Evolutionary conservation across 78 protist species (phyloP).

Genomic region (Goniomonas avonlea): DNA sequence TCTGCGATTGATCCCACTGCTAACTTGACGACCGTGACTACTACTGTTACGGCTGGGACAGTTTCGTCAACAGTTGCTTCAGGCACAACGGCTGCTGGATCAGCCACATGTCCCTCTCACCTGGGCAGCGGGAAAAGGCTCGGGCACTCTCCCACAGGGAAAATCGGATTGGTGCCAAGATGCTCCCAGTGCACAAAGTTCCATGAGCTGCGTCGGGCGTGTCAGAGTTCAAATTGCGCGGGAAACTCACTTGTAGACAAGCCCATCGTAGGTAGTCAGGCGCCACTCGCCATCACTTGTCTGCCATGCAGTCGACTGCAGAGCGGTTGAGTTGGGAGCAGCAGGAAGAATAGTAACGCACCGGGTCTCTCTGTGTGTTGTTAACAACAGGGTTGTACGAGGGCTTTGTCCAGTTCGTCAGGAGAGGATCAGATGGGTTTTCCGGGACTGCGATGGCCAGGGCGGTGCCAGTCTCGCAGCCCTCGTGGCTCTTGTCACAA

Average conservation of each 20-base stretch:
- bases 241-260: background rate
- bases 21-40: too few species aligned
- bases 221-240: background rate
- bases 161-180: background rate
- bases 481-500: too few species aligned
- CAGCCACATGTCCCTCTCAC: too few species aligned
- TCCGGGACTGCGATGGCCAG: slow-evolving; percentile 5
- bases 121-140: background rate
- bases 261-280: background rate
- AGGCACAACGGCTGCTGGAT: too few species aligned
- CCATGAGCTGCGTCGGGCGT: background rate
- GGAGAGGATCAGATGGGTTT: background rate
- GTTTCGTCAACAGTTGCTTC: too few species aligned
- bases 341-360: background rate
- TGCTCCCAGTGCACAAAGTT: background rate
- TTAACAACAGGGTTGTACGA: background rate
- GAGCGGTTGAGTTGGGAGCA: background rate
- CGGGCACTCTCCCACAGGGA: background rate
- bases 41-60: too few species aligned
- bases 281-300: slow-evolving; percentile 1
- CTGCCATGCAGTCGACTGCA: background rate
- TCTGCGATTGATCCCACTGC: too few species aligned
- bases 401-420: background rate
- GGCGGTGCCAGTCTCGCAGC: background rate
- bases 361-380: slow-evolving; percentile 10